These are phyloP conservation scores for Aspergillus cavernicola DNA, from an alignment of 495 filamentous ascomycete species.

Conservation along the genomic window DNA sequence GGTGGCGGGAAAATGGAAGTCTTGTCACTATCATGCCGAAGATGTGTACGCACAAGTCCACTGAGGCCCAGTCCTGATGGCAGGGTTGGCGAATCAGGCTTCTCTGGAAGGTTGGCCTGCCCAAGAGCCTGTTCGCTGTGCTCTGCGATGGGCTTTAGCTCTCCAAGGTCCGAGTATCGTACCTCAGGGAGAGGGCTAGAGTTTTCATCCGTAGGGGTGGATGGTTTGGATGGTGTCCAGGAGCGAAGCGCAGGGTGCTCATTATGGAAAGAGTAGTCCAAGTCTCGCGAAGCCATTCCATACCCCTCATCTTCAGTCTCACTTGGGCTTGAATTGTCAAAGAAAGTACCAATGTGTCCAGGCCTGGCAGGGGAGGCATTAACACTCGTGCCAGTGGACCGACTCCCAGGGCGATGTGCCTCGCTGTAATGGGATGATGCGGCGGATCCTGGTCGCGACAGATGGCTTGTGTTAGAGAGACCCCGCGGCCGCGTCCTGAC, in stretches of 20 bases:
- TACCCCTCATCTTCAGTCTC: constrained; percentile 43
- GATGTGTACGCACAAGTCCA: constrained; percentile 79
- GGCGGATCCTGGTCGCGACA: constrained; percentile 41
- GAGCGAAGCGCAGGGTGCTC: constrained; percentile 31
- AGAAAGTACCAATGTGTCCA: constrained; percentile 34
- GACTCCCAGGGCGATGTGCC: constrained; percentile 25
- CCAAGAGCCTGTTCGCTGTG: constrained; percentile 16
- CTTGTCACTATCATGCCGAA: constrained; percentile 74
- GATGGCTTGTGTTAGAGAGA: constrained; percentile 39
- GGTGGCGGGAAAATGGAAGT: constrained; percentile 69
- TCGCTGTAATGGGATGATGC: constrained; percentile 45
- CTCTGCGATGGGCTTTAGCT: constrained; percentile 44
- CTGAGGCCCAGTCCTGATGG: constrained; percentile 64
- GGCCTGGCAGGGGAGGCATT: constrained; percentile 31
- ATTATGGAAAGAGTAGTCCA: constrained; percentile 29
- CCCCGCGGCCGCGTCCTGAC: constrained; percentile 34
- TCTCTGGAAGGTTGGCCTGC: constrained; percentile 28
- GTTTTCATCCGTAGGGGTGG: constrained; percentile 22
- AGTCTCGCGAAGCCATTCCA: constrained; percentile 18
- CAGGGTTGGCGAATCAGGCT: constrained; percentile 76
- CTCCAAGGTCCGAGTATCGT: constrained; percentile 38
- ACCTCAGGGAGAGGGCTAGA: constrained; percentile 38
- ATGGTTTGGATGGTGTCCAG: constrained; percentile 24
- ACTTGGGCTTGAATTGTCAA: constrained; percentile 40
- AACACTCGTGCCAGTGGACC: constrained; percentile 24